A percentile compares a stretch with the other conserved stretches of the same genome.
Evolutionary conservation across 2,329 filamentous ascomycete species (phyloP).

Genomic region (Samsoniella hepiali): DNA sequence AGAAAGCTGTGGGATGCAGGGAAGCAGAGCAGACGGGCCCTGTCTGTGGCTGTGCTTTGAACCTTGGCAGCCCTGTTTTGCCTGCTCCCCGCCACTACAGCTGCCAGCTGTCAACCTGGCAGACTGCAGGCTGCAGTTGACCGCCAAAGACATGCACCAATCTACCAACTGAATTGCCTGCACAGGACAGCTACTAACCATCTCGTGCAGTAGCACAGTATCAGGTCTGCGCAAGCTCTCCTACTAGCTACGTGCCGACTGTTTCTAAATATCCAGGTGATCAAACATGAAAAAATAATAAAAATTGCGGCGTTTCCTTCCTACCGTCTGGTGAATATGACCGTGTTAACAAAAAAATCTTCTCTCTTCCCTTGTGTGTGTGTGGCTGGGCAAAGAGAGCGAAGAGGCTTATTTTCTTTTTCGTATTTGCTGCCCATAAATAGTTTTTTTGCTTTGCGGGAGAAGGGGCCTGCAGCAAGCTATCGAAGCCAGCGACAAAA

Average conservation of each 20-base stretch:
- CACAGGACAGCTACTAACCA: not conserved
- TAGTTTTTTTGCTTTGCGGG: not conserved
- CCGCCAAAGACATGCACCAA: no score
- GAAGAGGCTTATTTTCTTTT: not conserved
- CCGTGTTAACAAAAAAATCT: not conserved
- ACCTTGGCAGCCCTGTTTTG: not conserved
- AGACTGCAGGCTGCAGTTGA: no score
- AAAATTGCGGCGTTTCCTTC: no score
- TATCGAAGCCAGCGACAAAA: not conserved
- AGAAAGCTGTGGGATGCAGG: no score
- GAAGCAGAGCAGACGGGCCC: not conserved
- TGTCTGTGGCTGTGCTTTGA: not conserved
- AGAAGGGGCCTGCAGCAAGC: not conserved
- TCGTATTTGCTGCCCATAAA: not conserved
- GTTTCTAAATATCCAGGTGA: not conserved
- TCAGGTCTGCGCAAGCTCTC: not conserved
- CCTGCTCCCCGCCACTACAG: not conserved
- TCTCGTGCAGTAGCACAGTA: conserved; percentile 1
- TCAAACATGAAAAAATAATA: no score
- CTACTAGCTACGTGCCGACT: not conserved
- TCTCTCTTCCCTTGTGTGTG: not conserved
- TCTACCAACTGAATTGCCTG: not conserved
- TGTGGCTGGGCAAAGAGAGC: not conserved
- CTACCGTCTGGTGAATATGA: not conserved
- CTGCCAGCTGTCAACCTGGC: not conserved